Conservation (phyloP, 805 yeast species). For the Myxozyma melibiosi region DNA sequence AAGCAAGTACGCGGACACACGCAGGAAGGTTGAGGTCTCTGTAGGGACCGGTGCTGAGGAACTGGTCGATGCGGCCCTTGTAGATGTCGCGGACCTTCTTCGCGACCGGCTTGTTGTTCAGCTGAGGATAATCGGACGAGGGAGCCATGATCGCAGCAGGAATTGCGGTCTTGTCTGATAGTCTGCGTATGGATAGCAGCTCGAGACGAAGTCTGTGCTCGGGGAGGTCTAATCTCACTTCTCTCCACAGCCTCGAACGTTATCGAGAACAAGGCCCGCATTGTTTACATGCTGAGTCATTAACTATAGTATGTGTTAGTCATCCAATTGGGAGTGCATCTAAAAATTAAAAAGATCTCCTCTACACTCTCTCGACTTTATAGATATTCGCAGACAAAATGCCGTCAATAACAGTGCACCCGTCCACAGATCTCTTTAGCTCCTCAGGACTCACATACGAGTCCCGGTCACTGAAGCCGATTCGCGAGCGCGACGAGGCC, state of each 20-base stretch:
- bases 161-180: neutral
- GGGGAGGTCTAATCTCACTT: no score
- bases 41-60: slow-evolving; percentile 75
- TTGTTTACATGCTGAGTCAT: neutral
- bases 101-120: slow-evolving; percentile 61
- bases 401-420: slow-evolving; percentile 23
- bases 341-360: no score
- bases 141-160: slow-evolving; percentile 1
- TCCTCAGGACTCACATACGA: slow-evolving; percentile 15
- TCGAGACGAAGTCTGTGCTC: neutral
- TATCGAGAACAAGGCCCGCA: slow-evolving; percentile 2
- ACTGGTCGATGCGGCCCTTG: slow-evolving; percentile 72
- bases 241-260: no score
- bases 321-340: no score
- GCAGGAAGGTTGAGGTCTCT: slow-evolving; percentile 72
- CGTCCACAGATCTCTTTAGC: slow-evolving; percentile 22
- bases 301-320: no score
- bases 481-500: neutral
- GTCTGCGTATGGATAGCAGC: neutral
- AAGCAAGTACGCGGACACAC: slow-evolving; percentile 10
- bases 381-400: neutral
- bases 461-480: neutral
- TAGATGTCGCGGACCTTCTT: slow-evolving; percentile 77
- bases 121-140: slow-evolving; percentile 39
- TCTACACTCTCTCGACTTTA: neutral